Base-by-base conservation (phyloP, 805 yeast genomes). In the Wickerhamomyces tratensis region DNA sequence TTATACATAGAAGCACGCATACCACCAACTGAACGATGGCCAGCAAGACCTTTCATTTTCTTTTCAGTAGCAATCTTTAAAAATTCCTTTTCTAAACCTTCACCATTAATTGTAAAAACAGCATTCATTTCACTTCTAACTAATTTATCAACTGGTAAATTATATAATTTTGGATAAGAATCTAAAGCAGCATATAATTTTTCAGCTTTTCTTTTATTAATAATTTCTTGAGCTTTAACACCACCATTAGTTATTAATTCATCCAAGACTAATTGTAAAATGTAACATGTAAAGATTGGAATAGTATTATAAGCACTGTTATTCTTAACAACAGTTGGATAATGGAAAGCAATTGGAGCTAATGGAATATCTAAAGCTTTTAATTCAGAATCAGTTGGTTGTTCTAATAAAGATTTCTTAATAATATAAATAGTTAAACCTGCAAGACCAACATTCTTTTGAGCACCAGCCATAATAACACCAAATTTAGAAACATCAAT, bases 11-110 rank as follows among this genome's bases (percentile, higher is more conserved):
- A 88, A 13, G 94, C 89, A 63, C 98, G 81, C 64, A 93, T 83
- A 30, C 98, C 98, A 41, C 98, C 98, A 37, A 91, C 98, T 5
- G 96, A 86, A 61, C 98, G 77, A 64, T 91, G 98, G 36, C 98
- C 98, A 65, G 88, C 86, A 56, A 91, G 72, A 7, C 97, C 98
- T 6, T 79, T 67, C 48, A 93, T 69, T 2, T 76, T 72, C 43
- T 50, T 57, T 27, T 61, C 74, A 25, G 68, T 72, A 4, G 97
- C 95, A 39, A 71, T 79, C 46, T 76, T 67, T 46, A 91, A 56
- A 64, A 93, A 93, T 46, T 74, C 65, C 6, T 73, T 70, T 56
- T 89, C 96, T 41, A 77, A 61, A 3, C 73, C 34, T 5, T 74
- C 77, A 41, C 69, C 73, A 25, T 74, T 70, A 39, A 88, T 62